Base-by-base conservation (phyloP, 2,329 filamentous ascomycete genomes). In the Aulographum hederae region DNA sequence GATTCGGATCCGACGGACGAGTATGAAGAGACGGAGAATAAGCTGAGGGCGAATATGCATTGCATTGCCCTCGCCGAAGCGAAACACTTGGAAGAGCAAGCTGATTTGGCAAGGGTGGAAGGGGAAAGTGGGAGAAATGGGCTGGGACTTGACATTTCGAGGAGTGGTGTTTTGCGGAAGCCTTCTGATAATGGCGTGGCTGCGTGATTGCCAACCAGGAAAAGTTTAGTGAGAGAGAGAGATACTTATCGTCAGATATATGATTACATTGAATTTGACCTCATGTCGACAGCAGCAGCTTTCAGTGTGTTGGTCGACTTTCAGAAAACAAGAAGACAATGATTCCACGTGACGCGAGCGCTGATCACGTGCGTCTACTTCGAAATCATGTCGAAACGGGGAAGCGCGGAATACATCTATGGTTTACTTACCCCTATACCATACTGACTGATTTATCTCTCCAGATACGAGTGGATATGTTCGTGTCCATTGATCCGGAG, bases 21-120 rank as follows among this genome's bases (percentile, higher is more conserved):
- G 55, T 94, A 3, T n/a, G 32, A 86, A 55, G 82, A 95, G 67
- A 94, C 91, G 40, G 81, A 89, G 60, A 95, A 98, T 62, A 98
- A 98, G 65, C 62, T 93, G 30, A 74, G 78, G 51, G 41, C 82
- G 28, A 92, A 92, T 52, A 82, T 91, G 62, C 69, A 78, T 42
- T 89, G 81, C 55, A 85, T 95, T 51, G 76, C 73, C 36, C 70
- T 74, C 32, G 86, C 85, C 2, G 86, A 94, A 58, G 66, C 76
- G 50, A 62, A 67, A 50, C 72, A 75, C 51, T 48, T 63, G 38
- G 61, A 54, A 39, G 57, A 61, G 46, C 54, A 61, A 47, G 26
- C 41, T n/a, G n/a, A n/a, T n/a, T n/a, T n/a, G n/a, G n/a, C n/a
- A n/a, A n/a, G n/a, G n/a, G n/a, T 36, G 21, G 37, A 8, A 45